phyloP scores from a whole-genome alignment of 495 filamentous ascomycete species.

The Podospora sp. region DNA sequence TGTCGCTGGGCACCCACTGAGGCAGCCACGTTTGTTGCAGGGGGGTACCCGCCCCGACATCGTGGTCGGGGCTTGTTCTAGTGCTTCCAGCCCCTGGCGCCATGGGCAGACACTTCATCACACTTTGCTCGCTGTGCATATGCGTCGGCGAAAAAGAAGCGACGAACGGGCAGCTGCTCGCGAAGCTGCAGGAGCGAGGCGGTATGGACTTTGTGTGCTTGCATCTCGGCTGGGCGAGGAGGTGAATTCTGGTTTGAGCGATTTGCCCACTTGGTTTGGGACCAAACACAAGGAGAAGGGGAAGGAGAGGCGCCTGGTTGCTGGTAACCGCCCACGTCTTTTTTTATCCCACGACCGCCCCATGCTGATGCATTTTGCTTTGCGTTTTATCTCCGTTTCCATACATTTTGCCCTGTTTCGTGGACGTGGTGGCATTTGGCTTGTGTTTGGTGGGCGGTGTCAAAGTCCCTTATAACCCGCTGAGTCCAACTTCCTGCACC shows the following conservation, averaged over 20 bases:
- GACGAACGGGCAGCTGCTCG: background rate
- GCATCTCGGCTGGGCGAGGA: background rate
- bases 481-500: background rate
- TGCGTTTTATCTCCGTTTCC: background rate
- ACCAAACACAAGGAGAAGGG: too few relatives aligned
- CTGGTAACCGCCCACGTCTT: slow-evolving; percentile 13
- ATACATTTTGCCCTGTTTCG: background rate
- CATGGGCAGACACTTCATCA: slow-evolving; percentile 2
- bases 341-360: slow-evolving; percentile 1
- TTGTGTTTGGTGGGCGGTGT: background rate
- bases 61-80: background rate
- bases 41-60: background rate
- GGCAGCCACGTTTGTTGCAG: background rate
- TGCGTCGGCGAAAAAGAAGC: background rate
- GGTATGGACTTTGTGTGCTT: background rate
- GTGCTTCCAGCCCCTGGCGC: slow-evolving; percentile 4
- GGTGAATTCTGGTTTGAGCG: background rate
- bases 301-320: background rate
- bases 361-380: background rate
- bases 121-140: background rate
- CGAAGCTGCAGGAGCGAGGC: background rate
- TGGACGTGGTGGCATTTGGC: background rate
- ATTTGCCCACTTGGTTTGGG: slow-evolving; percentile 8
- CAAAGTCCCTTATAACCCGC: background rate
- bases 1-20: background rate